Evolutionary conservation across 305 asterid species (phyloP), one percentile per base, ranked within the genome.

Genomic region (Lippia alba): DNA sequence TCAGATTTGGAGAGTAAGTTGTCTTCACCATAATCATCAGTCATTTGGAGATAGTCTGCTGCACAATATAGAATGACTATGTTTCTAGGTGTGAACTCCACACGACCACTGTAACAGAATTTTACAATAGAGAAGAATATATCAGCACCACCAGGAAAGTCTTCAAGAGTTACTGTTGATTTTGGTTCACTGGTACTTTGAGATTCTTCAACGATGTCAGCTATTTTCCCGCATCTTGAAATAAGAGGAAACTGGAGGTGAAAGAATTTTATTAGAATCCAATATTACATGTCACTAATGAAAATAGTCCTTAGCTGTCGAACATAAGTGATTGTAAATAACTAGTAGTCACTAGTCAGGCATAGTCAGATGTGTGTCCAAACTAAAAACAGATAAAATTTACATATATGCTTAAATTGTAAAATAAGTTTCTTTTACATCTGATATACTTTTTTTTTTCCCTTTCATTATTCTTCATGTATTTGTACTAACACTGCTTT

Each of bases 21-120:
- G 68, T 85, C 96, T 66, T 94, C 96, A 17, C 94, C 98, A 58
- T 77, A 87, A 56, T 87, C 87, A 69, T 88, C 86, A 4, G 88
- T 84, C 99, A 95, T 95, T 9, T 85, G 86, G 20, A 95, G 94
- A 78, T 92, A 89, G 78, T 90, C 97, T 30, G 96, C 92, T 34
- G 96, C 96, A 78, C 97, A 92, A 68, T 86, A 87, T 59, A 92
- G 24, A 70, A 79, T 76, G 66, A 95, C 97, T 15, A 87, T 70
- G 68, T 95, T 92, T 59, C 84, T 83, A 39, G 99, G 89, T 12
- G 93, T 86, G 67, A 89, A 72, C 59, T 89, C 96, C 50, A 89
- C 77, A 54, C 90, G 87, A 41, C 75, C 77, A 66, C 91, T 78
- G 58, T 95, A 95, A 66, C 99, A 95, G 91, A 87, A 92, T 76